Percentiles rank a stretch among this genome's conserved stretches.
Evolutionary conservation across 768 basidiomycete genomes (phyloP).

Genomic region (Boletus vinaceobasis): DNA sequence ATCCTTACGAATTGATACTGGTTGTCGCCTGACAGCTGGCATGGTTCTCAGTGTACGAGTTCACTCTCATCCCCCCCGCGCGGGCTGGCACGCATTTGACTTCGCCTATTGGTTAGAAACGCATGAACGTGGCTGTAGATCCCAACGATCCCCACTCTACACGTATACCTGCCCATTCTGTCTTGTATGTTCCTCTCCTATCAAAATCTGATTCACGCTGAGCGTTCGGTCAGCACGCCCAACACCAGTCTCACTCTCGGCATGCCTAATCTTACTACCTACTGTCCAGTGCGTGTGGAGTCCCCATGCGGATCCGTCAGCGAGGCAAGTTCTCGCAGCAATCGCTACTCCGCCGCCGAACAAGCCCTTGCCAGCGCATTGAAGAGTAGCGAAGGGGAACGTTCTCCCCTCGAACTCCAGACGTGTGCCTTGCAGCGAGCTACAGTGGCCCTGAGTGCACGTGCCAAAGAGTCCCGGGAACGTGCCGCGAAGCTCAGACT

Average conservation of each 20-base stretch:
- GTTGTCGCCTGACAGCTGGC: conserved; percentile 2
- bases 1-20: conserved; percentile 14
- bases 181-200: conserved; percentile 21
- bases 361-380: conserved; percentile 38
- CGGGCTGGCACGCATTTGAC: neutral
- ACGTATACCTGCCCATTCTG: neutral
- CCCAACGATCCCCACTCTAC: conserved; percentile 3
- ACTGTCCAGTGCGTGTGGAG: conserved; percentile 4
- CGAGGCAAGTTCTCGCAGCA: conserved; percentile 29
- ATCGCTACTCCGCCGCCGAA: conserved; percentile 47
- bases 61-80: neutral
- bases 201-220: conserved; percentile 12
- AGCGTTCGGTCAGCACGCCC: conserved; percentile 21
- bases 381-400: conserved; percentile 32
- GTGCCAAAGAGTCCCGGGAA: conserved; percentile 44
- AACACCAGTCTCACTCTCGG: conserved; percentile 16
- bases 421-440: conserved; percentile 44
- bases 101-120: conserved; percentile 14
- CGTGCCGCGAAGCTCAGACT: conserved; percentile 39
- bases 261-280: conserved; percentile 13
- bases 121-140: conserved; percentile 16
- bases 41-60: conserved; percentile 13
- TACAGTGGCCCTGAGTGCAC: conserved; percentile 40
- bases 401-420: conserved; percentile 43
- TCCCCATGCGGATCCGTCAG: conserved; percentile 28